phyloP scores from a whole-genome alignment of 2,329 filamentous ascomycete genomes.

The Trichoderma asperellum region DNA sequence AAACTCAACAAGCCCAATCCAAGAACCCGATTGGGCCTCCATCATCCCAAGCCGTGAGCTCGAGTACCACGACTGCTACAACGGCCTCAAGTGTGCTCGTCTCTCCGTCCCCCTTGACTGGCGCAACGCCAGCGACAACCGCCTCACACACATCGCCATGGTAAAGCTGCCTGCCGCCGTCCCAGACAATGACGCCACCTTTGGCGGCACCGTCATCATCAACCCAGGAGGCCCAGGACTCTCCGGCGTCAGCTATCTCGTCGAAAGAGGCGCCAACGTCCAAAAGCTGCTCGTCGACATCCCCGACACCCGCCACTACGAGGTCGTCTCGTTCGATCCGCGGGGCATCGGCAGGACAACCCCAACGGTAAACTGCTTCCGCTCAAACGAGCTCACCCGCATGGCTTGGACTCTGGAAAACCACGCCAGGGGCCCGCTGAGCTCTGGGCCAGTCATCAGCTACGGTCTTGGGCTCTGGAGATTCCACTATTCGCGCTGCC shows the following conservation, averaged over 20 bases:
- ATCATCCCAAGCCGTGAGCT: constrained; percentile 43
- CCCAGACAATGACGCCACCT: constrained; percentile 40
- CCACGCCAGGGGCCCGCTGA: constrained; percentile 37
- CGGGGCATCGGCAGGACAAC: constrained; percentile 46
- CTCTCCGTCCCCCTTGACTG: constrained; percentile 50
- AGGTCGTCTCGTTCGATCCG: constrained; percentile 50
- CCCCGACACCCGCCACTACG: constrained; percentile 41
- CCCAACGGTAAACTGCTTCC: constrained; percentile 46
- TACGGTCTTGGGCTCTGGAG: constrained; percentile 32
- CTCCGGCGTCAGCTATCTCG: constrained; percentile 42
- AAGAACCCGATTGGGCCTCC: constrained; percentile 41
- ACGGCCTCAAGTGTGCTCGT: constrained; percentile 45
- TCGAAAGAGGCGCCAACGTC: constrained; percentile 30
- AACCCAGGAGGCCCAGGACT: constrained; percentile 52
- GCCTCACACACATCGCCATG: constrained; percentile 45
- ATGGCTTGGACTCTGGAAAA: constrained; percentile 38
- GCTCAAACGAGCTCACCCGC: constrained; percentile 36
- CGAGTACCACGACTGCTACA: constrained; percentile 46
- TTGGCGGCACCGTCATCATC: constrained; percentile 47
- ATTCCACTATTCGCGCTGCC: constrained; percentile 39
- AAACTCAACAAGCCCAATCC: neutral
- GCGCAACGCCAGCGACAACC: constrained; percentile 35
- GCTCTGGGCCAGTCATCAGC: constrained; percentile 20
- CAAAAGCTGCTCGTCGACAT: constrained; percentile 36
- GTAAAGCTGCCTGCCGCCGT: constrained; percentile 46